phyloP scores from a whole-genome alignment of 1,284 basidiomycete genomes.

The Xerocomus nothofagi region DNA sequence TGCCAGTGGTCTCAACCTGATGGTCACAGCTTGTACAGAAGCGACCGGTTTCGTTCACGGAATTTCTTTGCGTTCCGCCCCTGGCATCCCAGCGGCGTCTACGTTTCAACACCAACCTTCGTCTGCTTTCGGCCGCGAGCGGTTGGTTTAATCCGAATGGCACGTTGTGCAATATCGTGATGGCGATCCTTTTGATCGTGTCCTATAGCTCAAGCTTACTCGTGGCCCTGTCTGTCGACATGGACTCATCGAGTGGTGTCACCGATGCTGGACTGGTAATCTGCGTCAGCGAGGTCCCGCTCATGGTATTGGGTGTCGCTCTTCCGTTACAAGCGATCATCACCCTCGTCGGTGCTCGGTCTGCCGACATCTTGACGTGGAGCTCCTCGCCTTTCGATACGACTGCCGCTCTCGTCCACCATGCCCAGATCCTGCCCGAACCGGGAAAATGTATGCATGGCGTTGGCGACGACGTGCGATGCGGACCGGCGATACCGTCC shows the following conservation, averaged over 20 bases:
- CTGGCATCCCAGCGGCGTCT: constrained; percentile 28
- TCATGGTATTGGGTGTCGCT: constrained; percentile 29
- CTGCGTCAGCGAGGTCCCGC: constrained; percentile 29
- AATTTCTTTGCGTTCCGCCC: constrained; percentile 30
- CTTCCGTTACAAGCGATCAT: constrained; percentile 26
- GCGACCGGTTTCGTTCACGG: constrained; percentile 32
- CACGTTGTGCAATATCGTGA: constrained; percentile 20
- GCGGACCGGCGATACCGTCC: constrained; percentile 19
- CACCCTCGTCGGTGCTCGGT: constrained; percentile 20
- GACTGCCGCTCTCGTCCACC: constrained; percentile 32
- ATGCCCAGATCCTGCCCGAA: constrained; percentile 22
- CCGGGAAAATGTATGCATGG: constrained; percentile 25
- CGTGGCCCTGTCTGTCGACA: constrained; percentile 19
- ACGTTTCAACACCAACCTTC: constrained; percentile 36
- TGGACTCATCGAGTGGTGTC: constrained; percentile 20
- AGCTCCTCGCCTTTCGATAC: constrained; percentile 36
- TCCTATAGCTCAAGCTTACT: constrained; percentile 31
- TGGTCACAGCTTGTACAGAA: constrained; percentile 32
- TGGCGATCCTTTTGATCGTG: constrained; percentile 31
- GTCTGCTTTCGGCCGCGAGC: constrained; percentile 25
- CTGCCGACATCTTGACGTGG: constrained; percentile 31
- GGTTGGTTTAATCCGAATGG: constrained; percentile 27
- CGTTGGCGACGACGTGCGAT: constrained; percentile 9
- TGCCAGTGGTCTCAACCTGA: constrained; percentile 22
- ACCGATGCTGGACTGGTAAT: constrained; percentile 5